A percentile compares a stretch with the other conserved stretches of the same genome.
Evolutionary conservation across 352 stramenopile genomes (phyloP).

Genomic region (Phytophthora palmivora): DNA sequence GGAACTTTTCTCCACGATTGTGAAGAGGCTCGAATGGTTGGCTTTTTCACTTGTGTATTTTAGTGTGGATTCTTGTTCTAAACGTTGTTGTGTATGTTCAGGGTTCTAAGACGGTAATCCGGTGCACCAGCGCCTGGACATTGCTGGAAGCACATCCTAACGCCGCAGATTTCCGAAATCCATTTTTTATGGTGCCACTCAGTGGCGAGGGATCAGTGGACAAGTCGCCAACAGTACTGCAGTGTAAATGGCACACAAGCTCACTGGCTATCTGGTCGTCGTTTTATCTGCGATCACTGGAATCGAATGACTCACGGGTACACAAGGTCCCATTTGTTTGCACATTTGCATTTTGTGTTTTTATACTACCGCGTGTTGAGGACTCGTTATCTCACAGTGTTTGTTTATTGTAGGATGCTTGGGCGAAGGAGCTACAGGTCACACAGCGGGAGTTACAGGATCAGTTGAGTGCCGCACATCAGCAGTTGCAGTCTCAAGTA

Average conservation of each 20-base stretch:
- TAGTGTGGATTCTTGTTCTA: background rate
- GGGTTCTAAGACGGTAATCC: conserved; percentile 60
- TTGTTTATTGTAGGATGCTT: conserved; percentile 63
- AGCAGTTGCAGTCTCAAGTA: conserved; percentile 73
- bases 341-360: background rate
- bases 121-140: conserved; percentile 78
- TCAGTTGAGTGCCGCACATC: conserved; percentile 65
- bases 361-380: background rate
- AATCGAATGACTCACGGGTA: conserved; percentile 85
- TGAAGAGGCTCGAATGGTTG: conserved; percentile 87
- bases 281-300: conserved; percentile 87
- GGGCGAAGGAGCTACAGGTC: conserved; percentile 83
- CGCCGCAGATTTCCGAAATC: conserved; percentile 66
- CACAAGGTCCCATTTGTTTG: conserved; percentile 54
- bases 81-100: conserved; percentile 28
- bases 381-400: conserved; percentile 7
- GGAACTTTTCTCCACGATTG: conserved; percentile 98
- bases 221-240: conserved; percentile 74
- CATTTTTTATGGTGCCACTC: conserved; percentile 76
- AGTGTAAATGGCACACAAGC: conserved; percentile 90
- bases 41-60: conserved; percentile 12
- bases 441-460: conserved; percentile 81
- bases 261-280: conserved; percentile 81
- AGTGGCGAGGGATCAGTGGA: conserved; percentile 43
- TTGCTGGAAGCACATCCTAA: conserved; percentile 53